Evolutionary conservation across 495 filamentous ascomycete genomes (phyloP).

Genomic region (Xylaria scruposa): DNA sequence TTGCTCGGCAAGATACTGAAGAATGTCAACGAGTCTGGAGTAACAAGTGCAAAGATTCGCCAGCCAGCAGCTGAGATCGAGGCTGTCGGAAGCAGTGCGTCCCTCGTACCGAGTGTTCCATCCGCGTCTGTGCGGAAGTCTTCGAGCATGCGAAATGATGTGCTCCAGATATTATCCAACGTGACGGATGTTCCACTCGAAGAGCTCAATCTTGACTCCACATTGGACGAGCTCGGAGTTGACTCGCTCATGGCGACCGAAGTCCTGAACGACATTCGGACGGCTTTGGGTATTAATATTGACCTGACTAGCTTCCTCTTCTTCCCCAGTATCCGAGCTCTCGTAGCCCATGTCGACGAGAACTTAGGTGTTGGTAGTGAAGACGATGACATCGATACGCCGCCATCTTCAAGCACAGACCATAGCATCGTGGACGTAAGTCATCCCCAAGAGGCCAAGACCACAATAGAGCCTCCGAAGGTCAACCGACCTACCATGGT

Average conservation of each 20-base stretch:
- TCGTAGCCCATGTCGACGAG: constrained; percentile 28
- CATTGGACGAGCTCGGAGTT: constrained; percentile 43
- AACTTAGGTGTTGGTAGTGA: constrained; percentile 13
- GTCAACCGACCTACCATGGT: constrained; percentile 12
- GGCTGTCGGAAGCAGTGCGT: neutral
- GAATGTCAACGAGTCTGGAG: constrained; percentile 21
- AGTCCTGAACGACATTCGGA: constrained; percentile 29
- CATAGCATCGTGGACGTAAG: neutral
- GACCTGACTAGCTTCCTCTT: constrained; percentile 29
- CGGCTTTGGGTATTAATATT: constrained; percentile 27
- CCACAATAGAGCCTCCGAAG: neutral
- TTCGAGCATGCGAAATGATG: constrained; percentile 14
- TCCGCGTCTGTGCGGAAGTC: constrained; percentile 4
- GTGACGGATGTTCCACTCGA: constrained; percentile 4
- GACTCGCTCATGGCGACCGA: constrained; percentile 46
- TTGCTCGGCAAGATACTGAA: constrained; percentile 27
- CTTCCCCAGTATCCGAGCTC: constrained; percentile 24
- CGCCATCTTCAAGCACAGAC: neutral
- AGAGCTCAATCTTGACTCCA: constrained; percentile 26
- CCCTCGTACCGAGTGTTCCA: neutral
- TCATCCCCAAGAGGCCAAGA: neutral
- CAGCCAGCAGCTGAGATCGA: neutral
- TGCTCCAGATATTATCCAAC: constrained; percentile 21
- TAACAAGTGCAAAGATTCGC: neutral
- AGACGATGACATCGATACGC: constrained; percentile 12